Evolutionary conservation across 345 rosid species (phyloP), one percentile per base, ranked within the genome.

Genomic region (Raphanus raphanistrum): DNA sequence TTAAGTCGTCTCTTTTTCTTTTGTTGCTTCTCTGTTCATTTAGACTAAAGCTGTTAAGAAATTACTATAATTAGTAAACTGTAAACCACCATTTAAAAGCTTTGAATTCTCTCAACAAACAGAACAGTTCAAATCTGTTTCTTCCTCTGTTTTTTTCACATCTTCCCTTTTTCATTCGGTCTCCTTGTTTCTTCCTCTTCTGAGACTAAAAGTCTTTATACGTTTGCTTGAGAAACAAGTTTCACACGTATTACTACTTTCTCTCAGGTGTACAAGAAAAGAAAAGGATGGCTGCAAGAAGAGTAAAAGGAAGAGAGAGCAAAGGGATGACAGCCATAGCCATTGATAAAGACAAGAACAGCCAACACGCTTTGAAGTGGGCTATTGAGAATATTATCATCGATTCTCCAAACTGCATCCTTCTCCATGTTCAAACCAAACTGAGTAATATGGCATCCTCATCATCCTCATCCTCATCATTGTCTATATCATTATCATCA

Each of bases 291-390:
- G 58, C 78, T 62, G 55, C 66, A 61, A 73, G 78, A 73, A 73
- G 74, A 68, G 50, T 0, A 5, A 79, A 62, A 68, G 82, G 61
- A 17, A 68, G 59, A 16, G 79, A 87, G 86, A 5, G 84, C 86
- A 12, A 90, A 25, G 38, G 58, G 1, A 28, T 72, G 26, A 86
- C 90, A 6, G 89, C 85, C 57, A 73, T 94, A 4, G 97, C 97
- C 1, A 80, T 90, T 8, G 90, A 89, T 82, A 89, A 83, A 65
- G 98, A 92, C 59, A 94, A 90, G 82, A 87, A 87, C 3, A 94
- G 98, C 84, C 94, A 87, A 79, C 70, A 82, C 69, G 97, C 98
- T 71, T 73, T 94, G 81, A 84, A 73, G 76, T 94, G 98, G 98
- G 88, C 97, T 1, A 81, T 82, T 11, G 96, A 94, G 8, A 85